Conservation (phyloP, 768 basidiomycete genomes). For the Mycena pura region DNA sequence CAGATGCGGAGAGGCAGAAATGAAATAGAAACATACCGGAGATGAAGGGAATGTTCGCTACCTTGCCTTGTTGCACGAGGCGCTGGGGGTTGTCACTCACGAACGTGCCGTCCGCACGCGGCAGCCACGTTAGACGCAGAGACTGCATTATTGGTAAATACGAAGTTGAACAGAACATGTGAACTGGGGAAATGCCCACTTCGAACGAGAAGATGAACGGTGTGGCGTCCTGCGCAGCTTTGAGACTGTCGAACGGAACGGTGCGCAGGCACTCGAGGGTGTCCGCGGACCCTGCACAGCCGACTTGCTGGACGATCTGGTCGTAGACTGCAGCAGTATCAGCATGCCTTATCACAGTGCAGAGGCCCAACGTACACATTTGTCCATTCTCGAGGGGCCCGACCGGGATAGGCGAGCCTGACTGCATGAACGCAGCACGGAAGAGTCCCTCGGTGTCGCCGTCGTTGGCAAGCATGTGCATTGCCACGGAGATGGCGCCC, state of each 20-base stretch:
- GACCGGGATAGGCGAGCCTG: constrained; percentile 53
- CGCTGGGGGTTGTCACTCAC: constrained; percentile 49
- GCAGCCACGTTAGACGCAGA: constrained; percentile 51
- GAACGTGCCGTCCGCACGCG: constrained; percentile 57
- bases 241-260: constrained; percentile 43
- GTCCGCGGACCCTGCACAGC: constrained; percentile 46
- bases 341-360: too few relatives aligned
- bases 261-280: constrained; percentile 51
- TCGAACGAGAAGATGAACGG: constrained; percentile 51
- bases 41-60: constrained; percentile 56
- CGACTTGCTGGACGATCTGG: constrained; percentile 45
- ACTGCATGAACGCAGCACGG: constrained; percentile 58
- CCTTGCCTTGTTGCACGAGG: constrained; percentile 47
- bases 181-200: too few relatives aligned
- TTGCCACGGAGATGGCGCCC: constrained; percentile 58
- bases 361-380: constrained; percentile 33
- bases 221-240: constrained; percentile 48
- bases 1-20: background rate
- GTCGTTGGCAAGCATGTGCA: constrained; percentile 56
- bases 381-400: constrained; percentile 54
- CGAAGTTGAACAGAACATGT: background rate
- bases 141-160: constrained; percentile 34
- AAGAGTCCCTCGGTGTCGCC: constrained; percentile 55
- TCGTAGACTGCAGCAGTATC: constrained; percentile 43
- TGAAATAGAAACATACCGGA: constrained; percentile 40